Conservation (phyloP, 805 yeast genomes). For the Ogataea zsoltii region DNA sequence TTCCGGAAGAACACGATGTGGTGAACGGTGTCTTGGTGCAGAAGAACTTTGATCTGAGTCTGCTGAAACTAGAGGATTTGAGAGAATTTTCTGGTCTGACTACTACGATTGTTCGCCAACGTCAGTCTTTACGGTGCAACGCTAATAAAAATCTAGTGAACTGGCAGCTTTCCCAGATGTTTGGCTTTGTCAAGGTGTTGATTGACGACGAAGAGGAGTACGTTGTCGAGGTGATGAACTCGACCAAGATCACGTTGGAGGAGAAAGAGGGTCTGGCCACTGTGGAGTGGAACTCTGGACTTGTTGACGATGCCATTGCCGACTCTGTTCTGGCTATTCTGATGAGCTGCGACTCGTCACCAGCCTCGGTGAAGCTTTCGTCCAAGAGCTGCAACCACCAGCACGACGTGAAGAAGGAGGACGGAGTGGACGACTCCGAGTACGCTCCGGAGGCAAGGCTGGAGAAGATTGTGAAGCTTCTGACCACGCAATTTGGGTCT, state of each 20-base stretch:
- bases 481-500: conserved; percentile 88
- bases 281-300: conserved; percentile 88
- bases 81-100: conserved; percentile 86
- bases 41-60: conserved; percentile 82
- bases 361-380: conserved; percentile 89
- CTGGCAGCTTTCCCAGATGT: conserved; percentile 95
- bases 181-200: conserved; percentile 73
- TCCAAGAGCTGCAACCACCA: conserved; percentile 50
- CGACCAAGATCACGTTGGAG: conserved; percentile 51
- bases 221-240: conserved; percentile 63
- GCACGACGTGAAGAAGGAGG: conserved; percentile 20
- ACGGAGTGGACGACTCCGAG: conserved; percentile 11
- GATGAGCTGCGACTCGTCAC: conserved; percentile 89
- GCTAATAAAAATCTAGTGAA: conserved; percentile 78
- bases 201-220: conserved; percentile 54
- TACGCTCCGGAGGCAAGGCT: conserved; percentile 41
- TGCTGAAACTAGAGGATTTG: conserved; percentile 82
- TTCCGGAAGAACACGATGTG: conserved; percentile 39
- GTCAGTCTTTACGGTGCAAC: conserved; percentile 74
- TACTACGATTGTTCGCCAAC: conserved; percentile 80
- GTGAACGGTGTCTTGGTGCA: conserved; percentile 87
- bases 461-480: conserved; percentile 57
- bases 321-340: conserved; percentile 90
- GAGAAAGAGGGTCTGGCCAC: conserved; percentile 50
- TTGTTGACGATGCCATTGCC: conserved; percentile 89